A percentile compares a stretch with the other conserved stretches of the same genome.
Conservation (phyloP, 371 early-diverging fungal genomes). For the Lichtheimia corymbifera region DNA sequence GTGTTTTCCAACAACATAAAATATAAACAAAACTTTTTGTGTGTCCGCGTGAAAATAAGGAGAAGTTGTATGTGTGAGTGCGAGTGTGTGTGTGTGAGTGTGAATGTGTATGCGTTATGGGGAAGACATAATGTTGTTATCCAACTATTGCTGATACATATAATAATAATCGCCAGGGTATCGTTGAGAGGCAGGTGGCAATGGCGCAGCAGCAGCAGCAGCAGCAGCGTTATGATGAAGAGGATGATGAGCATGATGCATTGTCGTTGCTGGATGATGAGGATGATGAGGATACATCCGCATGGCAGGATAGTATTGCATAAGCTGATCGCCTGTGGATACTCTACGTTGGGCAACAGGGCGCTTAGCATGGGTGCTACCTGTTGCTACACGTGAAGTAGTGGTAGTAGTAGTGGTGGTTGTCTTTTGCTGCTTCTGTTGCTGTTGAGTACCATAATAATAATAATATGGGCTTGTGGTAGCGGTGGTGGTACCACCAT, state of each 20-base stretch:
- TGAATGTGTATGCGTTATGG: too few relatives aligned
- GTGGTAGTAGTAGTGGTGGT: neutral
- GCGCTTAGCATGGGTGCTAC: neutral
- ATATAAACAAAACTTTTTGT: too few relatives aligned
- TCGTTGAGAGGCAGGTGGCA: neutral
- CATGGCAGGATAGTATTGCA: constrained; percentile 1
- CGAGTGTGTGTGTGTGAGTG: too few relatives aligned
- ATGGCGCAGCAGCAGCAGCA: neutral
- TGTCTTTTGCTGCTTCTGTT: neutral
- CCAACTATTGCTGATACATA: constrained; percentile 3
- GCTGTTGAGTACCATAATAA: neutral
- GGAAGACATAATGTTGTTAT: too few relatives aligned
- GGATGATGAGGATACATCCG: neutral
- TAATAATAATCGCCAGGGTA: constrained; percentile 8
- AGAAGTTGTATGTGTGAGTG: too few relatives aligned
- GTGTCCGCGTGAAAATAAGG: too few relatives aligned
- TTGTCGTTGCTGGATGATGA: neutral
- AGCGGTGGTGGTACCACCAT: neutral
- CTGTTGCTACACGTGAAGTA: neutral
- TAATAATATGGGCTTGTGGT: neutral
- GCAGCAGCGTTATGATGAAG: neutral
- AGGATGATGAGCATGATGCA: too few relatives aligned
- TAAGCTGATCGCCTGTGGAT: constrained; percentile 3
- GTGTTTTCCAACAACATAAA: too few relatives aligned
- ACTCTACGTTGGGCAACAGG: constrained; percentile 1